Conservation (phyloP, 345 rosid species). For the Moricandia arvensis region DNA sequence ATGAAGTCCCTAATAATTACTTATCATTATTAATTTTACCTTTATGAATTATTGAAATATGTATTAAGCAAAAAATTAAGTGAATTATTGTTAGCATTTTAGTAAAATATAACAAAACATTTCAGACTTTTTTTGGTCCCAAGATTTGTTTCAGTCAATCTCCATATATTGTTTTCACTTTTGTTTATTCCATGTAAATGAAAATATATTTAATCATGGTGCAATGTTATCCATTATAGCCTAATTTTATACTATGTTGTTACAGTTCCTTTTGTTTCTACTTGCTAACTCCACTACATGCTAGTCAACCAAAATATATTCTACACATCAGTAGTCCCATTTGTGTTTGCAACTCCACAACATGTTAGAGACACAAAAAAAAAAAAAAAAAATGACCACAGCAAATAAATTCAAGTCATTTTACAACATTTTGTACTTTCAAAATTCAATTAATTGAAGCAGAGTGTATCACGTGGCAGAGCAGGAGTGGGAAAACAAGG, state of each 20-base stretch:
- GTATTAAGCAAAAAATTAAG: neutral
- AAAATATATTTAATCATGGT: neutral
- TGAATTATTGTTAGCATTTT: neutral
- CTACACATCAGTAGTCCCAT: neutral
- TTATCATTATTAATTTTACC: neutral
- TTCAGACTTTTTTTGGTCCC: neutral
- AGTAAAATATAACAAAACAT: neutral
- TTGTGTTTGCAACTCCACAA: constrained; percentile 6
- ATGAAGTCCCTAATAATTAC: constrained; percentile 20
- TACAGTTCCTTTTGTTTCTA: too few species aligned
- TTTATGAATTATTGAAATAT: neutral
- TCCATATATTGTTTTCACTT: neutral
- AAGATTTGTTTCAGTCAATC: neutral
- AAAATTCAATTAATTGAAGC: neutral
- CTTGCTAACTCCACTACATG: neutral
- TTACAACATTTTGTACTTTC: constrained; percentile 1
- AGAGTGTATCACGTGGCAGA: constrained; percentile 26
- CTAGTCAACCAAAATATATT: neutral
- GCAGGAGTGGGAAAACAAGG: constrained; percentile 23
- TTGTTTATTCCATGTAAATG: neutral
- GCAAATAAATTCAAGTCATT: neutral
- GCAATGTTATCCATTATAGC: neutral
- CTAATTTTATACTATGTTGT: neutral
- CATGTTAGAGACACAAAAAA: neutral
- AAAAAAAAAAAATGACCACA: neutral